These are phyloP conservation scores for Eucalyptus cloeziana DNA, from an alignment of 345 rosid species.

Conservation along the genomic window DNA sequence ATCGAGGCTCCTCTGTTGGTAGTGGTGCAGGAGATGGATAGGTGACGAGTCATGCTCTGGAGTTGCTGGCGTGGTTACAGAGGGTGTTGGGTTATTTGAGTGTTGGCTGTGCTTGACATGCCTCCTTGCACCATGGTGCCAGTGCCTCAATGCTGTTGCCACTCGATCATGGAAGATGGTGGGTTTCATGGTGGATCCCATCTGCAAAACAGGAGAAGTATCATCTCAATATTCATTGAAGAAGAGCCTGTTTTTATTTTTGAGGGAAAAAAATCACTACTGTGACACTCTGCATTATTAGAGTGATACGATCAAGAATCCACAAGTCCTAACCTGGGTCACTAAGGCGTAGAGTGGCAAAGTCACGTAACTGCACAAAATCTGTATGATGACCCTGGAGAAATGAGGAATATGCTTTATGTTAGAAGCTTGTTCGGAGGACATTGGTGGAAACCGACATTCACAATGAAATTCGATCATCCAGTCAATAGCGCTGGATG, in stretches of 20 bases:
- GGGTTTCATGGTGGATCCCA: constrained; percentile 87
- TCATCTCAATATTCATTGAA: neutral
- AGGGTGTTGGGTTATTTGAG: constrained; percentile 38
- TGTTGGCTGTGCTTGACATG: constrained; percentile 41
- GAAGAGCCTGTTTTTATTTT: neutral
- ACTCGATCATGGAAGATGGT: constrained; percentile 69
- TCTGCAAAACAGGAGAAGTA: constrained; percentile 18
- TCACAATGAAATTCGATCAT: neutral
- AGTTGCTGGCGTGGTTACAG: constrained; percentile 59
- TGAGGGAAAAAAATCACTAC: neutral
- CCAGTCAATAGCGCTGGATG: neutral
- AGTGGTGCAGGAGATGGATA: constrained; percentile 42
- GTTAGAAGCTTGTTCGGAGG: neutral
- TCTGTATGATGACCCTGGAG: constrained; percentile 64
- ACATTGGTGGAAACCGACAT: neutral
- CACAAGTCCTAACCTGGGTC: constrained; percentile 50
- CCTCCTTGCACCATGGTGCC: constrained; percentile 66
- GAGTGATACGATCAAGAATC: neutral
- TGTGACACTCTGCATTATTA: neutral
- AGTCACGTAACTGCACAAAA: constrained; percentile 89
- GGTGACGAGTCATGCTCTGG: constrained; percentile 66
- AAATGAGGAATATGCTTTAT: neutral
- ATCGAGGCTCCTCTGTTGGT: neutral
- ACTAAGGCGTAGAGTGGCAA: constrained; percentile 96
- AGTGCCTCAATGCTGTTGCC: constrained; percentile 59